Conservation (phyloP, 2,329 filamentous ascomycete genomes). For the Xylariaceae sp. region DNA sequence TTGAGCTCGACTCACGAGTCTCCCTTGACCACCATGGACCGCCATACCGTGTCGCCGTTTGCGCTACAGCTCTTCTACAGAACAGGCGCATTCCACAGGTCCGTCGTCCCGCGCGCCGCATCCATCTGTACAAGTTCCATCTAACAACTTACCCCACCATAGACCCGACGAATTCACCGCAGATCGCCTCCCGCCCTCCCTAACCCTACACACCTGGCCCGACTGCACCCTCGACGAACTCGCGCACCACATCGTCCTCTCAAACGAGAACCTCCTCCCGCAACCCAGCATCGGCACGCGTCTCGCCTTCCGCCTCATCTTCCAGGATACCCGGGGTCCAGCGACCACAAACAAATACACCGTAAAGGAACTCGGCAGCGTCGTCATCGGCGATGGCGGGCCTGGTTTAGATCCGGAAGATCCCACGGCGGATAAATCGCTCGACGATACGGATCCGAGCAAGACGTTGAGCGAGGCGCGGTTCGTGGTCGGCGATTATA, state of each 20-base stretch:
- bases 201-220: constrained; percentile 83
- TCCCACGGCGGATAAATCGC: constrained; percentile 35
- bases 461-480: constrained; percentile 72
- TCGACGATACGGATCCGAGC: constrained; percentile 47
- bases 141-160: constrained; percentile 14
- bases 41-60: constrained; percentile 71
- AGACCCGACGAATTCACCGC: constrained; percentile 67
- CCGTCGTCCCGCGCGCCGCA: constrained; percentile 19
- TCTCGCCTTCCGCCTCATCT: constrained; percentile 82
- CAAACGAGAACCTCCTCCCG: constrained; percentile 57
- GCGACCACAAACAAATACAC: constrained; percentile 53
- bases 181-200: constrained; percentile 54
- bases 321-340: constrained; percentile 58
- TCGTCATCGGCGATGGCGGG: constrained; percentile 64
- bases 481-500: constrained; percentile 85
- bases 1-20: not conserved
- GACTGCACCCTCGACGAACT: constrained; percentile 78
- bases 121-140: not conserved
- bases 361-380: constrained; percentile 74
- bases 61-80: constrained; percentile 82
- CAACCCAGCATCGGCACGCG: constrained; percentile 73
- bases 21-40: constrained; percentile 39
- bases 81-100: constrained; percentile 67
- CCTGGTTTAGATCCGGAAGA: constrained; percentile 34
- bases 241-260: constrained; percentile 65